phyloP scores from a whole-genome alignment of 352 stramenopile species.

The Globisporangium uncinulatum region DNA sequence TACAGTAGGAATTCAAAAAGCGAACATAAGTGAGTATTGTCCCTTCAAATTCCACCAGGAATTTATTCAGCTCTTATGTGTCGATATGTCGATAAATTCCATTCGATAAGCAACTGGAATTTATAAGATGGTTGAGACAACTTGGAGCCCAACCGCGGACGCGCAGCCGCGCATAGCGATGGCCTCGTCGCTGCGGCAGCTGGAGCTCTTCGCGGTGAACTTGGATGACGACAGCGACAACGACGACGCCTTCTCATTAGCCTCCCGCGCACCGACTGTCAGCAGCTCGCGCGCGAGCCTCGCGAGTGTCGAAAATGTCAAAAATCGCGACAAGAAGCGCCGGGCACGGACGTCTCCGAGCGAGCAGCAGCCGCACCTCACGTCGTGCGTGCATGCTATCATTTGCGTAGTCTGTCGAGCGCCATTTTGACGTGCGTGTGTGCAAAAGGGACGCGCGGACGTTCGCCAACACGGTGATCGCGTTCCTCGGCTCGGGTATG shows the following conservation, averaged over 20 bases:
- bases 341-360: not conserved
- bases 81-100: too few species aligned
- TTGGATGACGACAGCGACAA: slow-evolving; percentile 16
- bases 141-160: not conserved
- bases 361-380: slow-evolving; percentile 27
- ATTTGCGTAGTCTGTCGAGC: not conserved
- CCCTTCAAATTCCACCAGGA: too few species aligned
- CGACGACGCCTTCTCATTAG: slow-evolving; percentile 14
- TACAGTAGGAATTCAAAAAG: too few species aligned
- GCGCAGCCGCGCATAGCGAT: not conserved
- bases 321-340: not conserved
- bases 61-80: too few species aligned
- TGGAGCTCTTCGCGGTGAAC: slow-evolving; percentile 23
- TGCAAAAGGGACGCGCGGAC: slow-evolving; percentile 40
- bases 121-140: not conserved
- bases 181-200: slow-evolving; percentile 17
- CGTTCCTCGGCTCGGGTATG: slow-evolving; percentile 89
- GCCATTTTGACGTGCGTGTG: not conserved
- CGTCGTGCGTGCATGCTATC: slow-evolving; percentile 24
- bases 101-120: too few species aligned
- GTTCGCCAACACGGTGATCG: slow-evolving; percentile 85
- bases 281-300: slow-evolving; percentile 5
- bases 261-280: slow-evolving; percentile 21
- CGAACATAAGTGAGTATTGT: too few species aligned
- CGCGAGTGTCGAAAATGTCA: slow-evolving; percentile 1